phyloP scores from a whole-genome alignment of 2,329 filamentous ascomycete species.

The Grosmannia clavigera region DNA sequence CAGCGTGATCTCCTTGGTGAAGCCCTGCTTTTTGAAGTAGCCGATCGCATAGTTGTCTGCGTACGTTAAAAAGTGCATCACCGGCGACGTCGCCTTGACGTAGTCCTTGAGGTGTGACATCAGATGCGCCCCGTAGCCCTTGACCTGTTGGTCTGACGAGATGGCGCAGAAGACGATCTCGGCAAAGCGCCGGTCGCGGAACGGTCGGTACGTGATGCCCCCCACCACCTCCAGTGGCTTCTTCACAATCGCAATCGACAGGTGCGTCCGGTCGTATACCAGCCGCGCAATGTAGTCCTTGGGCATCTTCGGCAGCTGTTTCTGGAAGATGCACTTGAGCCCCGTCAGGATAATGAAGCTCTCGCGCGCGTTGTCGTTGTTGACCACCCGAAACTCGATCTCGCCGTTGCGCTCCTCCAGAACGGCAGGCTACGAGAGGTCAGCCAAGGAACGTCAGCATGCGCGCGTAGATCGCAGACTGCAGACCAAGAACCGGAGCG shows the following conservation, averaged over 20 bases:
- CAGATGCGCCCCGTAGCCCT: slow-evolving; percentile 92
- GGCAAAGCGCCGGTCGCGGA: slow-evolving; percentile 82
- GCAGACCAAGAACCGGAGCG: too few relatives aligned
- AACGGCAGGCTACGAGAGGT: slow-evolving; percentile 51
- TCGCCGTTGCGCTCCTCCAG: slow-evolving; percentile 87
- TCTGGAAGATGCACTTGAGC: slow-evolving; percentile 95
- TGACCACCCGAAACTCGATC: slow-evolving; percentile 95
- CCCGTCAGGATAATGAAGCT: slow-evolving; percentile 91
- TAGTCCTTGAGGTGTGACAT: slow-evolving; percentile 99
- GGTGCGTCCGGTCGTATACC: slow-evolving; percentile 91
- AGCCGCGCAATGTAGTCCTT: slow-evolving; percentile 97
- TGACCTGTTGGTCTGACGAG: slow-evolving; percentile 94
- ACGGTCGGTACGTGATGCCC: slow-evolving; percentile 92
- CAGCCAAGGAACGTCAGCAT: neutral
- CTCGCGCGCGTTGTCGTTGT: slow-evolving; percentile 82
- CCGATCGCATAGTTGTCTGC: slow-evolving; percentile 98
- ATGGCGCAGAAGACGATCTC: slow-evolving; percentile 99
- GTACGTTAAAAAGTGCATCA: slow-evolving; percentile 98
- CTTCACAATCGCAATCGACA: slow-evolving; percentile 96
- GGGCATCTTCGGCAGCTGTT: slow-evolving; percentile 97
- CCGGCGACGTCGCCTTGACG: slow-evolving; percentile 88
- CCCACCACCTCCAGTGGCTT: slow-evolving; percentile 91
- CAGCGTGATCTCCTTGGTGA: slow-evolving; percentile 95
- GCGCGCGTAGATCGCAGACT: neutral
- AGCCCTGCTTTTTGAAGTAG: slow-evolving; percentile 98